phyloP scores from a whole-genome alignment of 192 early-diverging fungal species.

The Linnemannia exigua region DNA sequence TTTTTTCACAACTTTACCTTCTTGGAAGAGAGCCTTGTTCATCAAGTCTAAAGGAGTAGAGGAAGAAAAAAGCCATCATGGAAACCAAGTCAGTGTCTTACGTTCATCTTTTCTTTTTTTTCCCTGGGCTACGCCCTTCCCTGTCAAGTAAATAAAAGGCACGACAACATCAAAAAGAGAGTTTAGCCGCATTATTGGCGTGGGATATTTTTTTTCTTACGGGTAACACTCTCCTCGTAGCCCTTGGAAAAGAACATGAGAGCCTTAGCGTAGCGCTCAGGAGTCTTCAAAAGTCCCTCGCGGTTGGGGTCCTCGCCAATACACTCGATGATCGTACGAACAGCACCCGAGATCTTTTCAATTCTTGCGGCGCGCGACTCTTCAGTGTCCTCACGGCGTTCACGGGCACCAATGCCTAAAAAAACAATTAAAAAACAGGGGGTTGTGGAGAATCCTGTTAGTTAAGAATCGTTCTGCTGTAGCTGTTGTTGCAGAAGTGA shows the following conservation, averaged over 20 bases:
- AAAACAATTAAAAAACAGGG: not conserved
- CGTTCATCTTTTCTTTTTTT: not conserved
- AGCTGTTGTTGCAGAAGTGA: not conserved
- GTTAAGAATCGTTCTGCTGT: not conserved
- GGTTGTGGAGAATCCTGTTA: not conserved
- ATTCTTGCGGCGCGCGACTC: slow-evolving; percentile 80
- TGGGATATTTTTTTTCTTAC: slow-evolving; percentile 47
- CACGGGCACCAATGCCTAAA: slow-evolving; percentile 84
- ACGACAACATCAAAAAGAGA: not conserved
- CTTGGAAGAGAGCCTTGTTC: slow-evolving; percentile 57
- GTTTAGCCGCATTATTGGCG: not conserved
- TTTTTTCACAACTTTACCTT: slow-evolving; percentile 23
- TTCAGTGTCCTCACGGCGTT: slow-evolving; percentile 84
- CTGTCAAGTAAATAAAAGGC: not conserved
- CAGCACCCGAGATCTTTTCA: slow-evolving; percentile 86
- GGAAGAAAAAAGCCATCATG: not conserved
- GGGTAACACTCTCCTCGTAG: slow-evolving; percentile 91
- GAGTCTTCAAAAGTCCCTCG: slow-evolving; percentile 96
- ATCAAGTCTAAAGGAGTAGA: slow-evolving; percentile 33
- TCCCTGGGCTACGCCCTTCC: not conserved
- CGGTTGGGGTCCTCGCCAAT: slow-evolving; percentile 96
- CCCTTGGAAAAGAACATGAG: slow-evolving; percentile 99
- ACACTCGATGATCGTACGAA: slow-evolving; percentile 90
- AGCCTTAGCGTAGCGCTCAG: slow-evolving; percentile 97
- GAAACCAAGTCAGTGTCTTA: not conserved